Percentiles rank a stretch among this genome's conserved stretches.
Conservation (phyloP, 345 rosid genomes). For the Sisymbrium altissimum region DNA sequence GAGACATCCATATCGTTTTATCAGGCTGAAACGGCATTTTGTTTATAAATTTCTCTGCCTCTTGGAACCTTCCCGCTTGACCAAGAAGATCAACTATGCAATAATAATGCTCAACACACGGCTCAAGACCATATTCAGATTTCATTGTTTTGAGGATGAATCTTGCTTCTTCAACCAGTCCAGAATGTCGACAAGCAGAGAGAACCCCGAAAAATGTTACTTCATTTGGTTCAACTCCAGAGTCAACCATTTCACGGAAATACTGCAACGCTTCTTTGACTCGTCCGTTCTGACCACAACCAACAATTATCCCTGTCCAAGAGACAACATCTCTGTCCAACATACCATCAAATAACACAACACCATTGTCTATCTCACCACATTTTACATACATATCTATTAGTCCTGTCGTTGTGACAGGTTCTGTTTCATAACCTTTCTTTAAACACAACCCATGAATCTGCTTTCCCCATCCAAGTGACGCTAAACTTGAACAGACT, state of each 20-base stretch:
- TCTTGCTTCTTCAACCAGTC: slow-evolving; percentile 55
- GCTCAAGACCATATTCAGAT: slow-evolving; percentile 46
- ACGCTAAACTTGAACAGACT: slow-evolving; percentile 55
- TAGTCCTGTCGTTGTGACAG: slow-evolving; percentile 45
- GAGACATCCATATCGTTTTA: slow-evolving; percentile 65
- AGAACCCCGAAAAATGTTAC: slow-evolving; percentile 67
- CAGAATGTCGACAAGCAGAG: slow-evolving; percentile 70
- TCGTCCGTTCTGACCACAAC: slow-evolving; percentile 75
- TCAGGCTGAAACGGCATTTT: slow-evolving; percentile 60
- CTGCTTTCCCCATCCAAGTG: slow-evolving; percentile 55
- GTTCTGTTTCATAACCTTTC: slow-evolving; percentile 52
- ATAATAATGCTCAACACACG: slow-evolving; percentile 62
- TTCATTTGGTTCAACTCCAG: slow-evolving; percentile 62
- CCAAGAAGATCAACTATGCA: slow-evolving; percentile 72
- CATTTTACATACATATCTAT: slow-evolving; percentile 66
- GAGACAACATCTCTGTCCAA: slow-evolving; percentile 53
- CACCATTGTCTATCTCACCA: slow-evolving; percentile 55
- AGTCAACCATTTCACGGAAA: slow-evolving; percentile 49
- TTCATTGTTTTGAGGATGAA: slow-evolving; percentile 48
- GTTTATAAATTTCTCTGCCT: slow-evolving; percentile 46
- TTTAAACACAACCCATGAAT: slow-evolving; percentile 58
- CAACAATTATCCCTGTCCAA: slow-evolving; percentile 71
- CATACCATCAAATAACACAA: slow-evolving; percentile 43
- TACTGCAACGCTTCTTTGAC: slow-evolving; percentile 47
- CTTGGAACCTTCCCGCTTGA: slow-evolving; percentile 56